Conservation (phyloP, 2,329 filamentous ascomycete species). For the Fusarium caatingaense region DNA sequence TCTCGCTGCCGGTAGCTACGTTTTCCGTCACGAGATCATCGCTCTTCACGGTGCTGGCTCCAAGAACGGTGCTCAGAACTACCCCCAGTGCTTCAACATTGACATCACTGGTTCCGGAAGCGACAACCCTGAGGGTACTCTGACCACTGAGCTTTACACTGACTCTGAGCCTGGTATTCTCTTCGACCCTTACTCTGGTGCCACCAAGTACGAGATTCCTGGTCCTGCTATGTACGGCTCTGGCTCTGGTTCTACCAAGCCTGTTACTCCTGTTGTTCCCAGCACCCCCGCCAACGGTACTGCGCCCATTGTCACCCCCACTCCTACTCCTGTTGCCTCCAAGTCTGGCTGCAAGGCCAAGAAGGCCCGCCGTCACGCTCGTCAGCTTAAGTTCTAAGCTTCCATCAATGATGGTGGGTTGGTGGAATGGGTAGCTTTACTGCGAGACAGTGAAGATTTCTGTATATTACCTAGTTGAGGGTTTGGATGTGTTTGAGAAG, state of each 20-base stretch:
- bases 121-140: conserved; percentile 49
- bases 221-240: conserved; percentile 46
- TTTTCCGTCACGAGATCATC: conserved; percentile 65
- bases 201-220: conserved; percentile 46
- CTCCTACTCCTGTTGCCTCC: conserved; percentile 20
- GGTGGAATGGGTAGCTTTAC: neutral
- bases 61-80: conserved; percentile 36
- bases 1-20: conserved; percentile 56
- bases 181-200: conserved; percentile 48
- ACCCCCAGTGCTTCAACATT: conserved; percentile 40
- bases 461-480: neutral
- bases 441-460: neutral
- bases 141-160: conserved; percentile 49
- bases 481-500: neutral
- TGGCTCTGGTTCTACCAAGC: neutral
- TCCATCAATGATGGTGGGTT: neutral
- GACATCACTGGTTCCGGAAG: conserved; percentile 56
- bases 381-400: conserved; percentile 29
- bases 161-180: conserved; percentile 48
- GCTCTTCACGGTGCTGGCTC: conserved; percentile 58
- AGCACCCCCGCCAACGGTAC: conserved; percentile 13
- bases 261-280: conserved; percentile 23
- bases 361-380: conserved; percentile 40
- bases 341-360: conserved; percentile 17
- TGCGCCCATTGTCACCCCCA: conserved; percentile 12